These are phyloP conservation scores for Exophiala sp. DNA, from an alignment of 2,329 filamentous ascomycete genomes.

Conservation along the genomic window DNA sequence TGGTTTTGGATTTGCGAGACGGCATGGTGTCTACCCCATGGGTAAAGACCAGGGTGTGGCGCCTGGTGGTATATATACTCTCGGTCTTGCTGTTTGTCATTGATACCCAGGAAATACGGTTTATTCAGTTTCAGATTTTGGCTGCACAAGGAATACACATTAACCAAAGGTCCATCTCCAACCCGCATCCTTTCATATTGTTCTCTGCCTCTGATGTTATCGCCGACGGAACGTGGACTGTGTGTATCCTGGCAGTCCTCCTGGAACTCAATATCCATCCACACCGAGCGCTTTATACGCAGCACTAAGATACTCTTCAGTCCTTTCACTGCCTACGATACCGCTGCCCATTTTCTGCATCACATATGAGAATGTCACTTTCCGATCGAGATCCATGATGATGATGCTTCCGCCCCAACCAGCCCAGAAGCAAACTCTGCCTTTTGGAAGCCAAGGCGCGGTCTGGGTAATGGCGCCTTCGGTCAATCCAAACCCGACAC, in stretches of 20 bases:
- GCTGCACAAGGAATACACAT: too few relatives aligned
- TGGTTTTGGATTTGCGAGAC: too few relatives aligned
- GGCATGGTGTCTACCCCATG: too few relatives aligned
- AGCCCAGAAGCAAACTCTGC: conserved; percentile 41
- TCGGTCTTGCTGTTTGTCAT: too few relatives aligned
- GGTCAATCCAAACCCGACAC: conserved; percentile 42
- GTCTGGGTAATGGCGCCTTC: conserved; percentile 28
- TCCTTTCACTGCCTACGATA: conserved; percentile 31
- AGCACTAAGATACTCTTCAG: conserved; percentile 32
- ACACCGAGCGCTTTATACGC: conserved; percentile 31
- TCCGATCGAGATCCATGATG: conserved; percentile 43
- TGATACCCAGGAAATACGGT: too few relatives aligned
- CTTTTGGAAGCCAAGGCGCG: conserved; percentile 32
- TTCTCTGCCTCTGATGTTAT: too few relatives aligned
- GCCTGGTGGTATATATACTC: too few relatives aligned
- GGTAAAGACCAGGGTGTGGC: too few relatives aligned
- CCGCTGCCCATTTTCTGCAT: conserved; percentile 46
- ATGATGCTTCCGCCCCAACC: conserved; percentile 47
- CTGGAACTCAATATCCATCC: neutral
- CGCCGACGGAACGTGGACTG: too few relatives aligned
- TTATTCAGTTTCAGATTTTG: too few relatives aligned
- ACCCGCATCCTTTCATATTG: too few relatives aligned
- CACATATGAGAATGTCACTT: conserved; percentile 43
- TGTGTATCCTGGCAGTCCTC: neutral
- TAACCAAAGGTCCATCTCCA: too few relatives aligned